Conservation (phyloP, 257 asterid genomes). For the Lantana camara region DNA sequence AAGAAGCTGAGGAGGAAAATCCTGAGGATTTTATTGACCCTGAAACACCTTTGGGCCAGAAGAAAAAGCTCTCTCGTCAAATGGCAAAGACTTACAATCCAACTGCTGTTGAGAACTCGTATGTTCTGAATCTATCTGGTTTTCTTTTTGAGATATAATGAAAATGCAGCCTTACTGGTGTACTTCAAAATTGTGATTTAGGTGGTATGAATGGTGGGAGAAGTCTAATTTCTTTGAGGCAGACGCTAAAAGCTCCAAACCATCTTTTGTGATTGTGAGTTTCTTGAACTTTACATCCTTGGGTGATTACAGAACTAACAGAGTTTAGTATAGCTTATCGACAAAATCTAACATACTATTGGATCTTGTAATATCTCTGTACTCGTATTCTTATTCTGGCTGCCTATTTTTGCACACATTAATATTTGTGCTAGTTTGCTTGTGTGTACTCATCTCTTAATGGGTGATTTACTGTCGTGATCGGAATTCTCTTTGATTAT, state of each 20-base stretch:
- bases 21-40: constrained; percentile 81
- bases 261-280: constrained; percentile 88
- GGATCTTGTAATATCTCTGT: too few species aligned
- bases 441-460: too few species aligned
- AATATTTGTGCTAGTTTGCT: too few species aligned
- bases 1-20: constrained; percentile 71
- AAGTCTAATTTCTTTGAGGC: constrained; percentile 83
- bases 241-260: constrained; percentile 79
- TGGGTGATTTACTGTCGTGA: too few species aligned
- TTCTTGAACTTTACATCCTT: constrained; percentile 27
- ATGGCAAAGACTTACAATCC: constrained; percentile 91
- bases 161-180: constrained; percentile 1
- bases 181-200: constrained; percentile 30
- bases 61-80: constrained; percentile 72
- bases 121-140: constrained; percentile 28
- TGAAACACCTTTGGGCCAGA: constrained; percentile 73
- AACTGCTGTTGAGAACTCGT: constrained; percentile 82
- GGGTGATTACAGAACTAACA: neutral
- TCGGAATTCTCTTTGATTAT: too few species aligned
- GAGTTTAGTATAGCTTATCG: too few species aligned
- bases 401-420: too few species aligned
- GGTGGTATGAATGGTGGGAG: constrained; percentile 99
- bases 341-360: too few species aligned
- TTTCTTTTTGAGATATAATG: neutral
- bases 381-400: too few species aligned